Conservation (phyloP, 1,284 basidiomycete species). For the Ustilago lituana region DNA sequence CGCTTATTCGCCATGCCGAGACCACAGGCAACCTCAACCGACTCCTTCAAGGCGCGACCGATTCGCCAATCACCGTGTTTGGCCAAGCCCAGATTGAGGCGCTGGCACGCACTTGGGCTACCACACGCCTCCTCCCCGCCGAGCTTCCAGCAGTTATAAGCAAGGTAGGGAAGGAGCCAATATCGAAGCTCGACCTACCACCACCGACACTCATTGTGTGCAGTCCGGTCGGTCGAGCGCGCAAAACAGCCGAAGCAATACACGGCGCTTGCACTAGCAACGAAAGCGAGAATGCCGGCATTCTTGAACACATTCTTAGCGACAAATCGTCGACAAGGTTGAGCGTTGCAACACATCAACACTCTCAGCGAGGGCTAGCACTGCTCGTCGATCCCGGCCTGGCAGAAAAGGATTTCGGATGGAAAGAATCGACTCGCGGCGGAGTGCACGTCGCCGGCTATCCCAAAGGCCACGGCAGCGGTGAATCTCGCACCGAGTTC, state of each 20-base stretch:
- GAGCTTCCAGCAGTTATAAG: neutral
- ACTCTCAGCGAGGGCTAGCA: neutral
- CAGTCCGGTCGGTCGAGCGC: constrained; percentile 54
- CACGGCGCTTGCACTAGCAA: constrained; percentile 15
- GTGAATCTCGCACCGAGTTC: constrained; percentile 33
- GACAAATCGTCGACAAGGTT: neutral
- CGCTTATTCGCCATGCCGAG: constrained; percentile 60
- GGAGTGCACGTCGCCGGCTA: constrained; percentile 44
- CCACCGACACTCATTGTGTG: constrained; percentile 49
- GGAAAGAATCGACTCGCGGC: constrained; percentile 49
- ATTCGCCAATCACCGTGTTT: constrained; percentile 53
- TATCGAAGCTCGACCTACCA: constrained; percentile 29
- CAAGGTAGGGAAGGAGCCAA: neutral
- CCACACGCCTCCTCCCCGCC: neutral
- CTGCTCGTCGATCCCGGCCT: constrained; percentile 30
- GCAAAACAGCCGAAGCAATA: constrained; percentile 51
- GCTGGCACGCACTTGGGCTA: constrained; percentile 35
- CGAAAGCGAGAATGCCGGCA: neutral
- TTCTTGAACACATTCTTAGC: constrained; percentile 3
- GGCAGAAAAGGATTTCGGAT: constrained; percentile 52
- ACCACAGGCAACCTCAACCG: constrained; percentile 61
- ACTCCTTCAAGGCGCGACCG: constrained; percentile 60
- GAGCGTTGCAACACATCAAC: neutral
- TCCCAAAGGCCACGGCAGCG: constrained; percentile 25
- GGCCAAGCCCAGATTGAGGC: constrained; percentile 56